Evolutionary conservation across 495 filamentous ascomycete genomes (phyloP).

Genomic region (Lasiosphaeria ovina): DNA sequence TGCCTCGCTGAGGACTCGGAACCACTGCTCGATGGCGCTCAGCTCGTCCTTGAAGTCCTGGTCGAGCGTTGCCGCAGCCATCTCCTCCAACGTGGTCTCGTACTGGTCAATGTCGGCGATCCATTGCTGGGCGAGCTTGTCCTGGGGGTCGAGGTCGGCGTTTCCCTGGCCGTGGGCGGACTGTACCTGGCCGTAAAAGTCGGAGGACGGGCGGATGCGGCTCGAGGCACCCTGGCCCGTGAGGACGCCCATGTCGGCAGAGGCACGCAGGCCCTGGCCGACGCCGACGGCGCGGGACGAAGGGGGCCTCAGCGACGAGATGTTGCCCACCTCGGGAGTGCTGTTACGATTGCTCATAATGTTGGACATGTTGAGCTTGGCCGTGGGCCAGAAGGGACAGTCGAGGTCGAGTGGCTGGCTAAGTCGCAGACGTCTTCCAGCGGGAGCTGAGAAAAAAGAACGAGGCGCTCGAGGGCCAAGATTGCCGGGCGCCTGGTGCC

Average conservation of each 20-base stretch:
- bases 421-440: slow-evolving; percentile 18
- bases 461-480: slow-evolving; percentile 9
- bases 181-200: slow-evolving; percentile 79
- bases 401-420: slow-evolving; percentile 8
- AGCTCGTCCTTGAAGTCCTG: slow-evolving; percentile 99
- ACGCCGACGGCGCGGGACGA: slow-evolving; percentile 74
- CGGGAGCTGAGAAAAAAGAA: slow-evolving; percentile 17
- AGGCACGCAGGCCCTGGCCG: slow-evolving; percentile 87
- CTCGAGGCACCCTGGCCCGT: slow-evolving; percentile 69
- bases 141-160: slow-evolving; percentile 72
- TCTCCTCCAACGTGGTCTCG: slow-evolving; percentile 95
- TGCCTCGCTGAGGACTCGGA: slow-evolving; percentile 93
- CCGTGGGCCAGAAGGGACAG: slow-evolving; percentile 22
- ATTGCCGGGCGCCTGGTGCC: slow-evolving; percentile 25
- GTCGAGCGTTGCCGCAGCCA: slow-evolving; percentile 95
- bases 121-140: slow-evolving; percentile 96
- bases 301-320: slow-evolving; percentile 87
- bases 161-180: slow-evolving; percentile 60
- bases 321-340: slow-evolving; percentile 82
- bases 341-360: slow-evolving; percentile 92
- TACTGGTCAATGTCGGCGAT: slow-evolving; percentile 98
- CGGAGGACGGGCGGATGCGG: slow-evolving; percentile 90
- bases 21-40: slow-evolving; percentile 99
- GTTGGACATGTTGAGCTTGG: slow-evolving; percentile 60
- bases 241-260: slow-evolving; percentile 93